A percentile compares a stretch with the other conserved stretches of the same genome.
These are phyloP conservation scores for Leccinum subtestaceum DNA, from an alignment of 768 basidiomycete genomes.

Conservation along the genomic window DNA sequence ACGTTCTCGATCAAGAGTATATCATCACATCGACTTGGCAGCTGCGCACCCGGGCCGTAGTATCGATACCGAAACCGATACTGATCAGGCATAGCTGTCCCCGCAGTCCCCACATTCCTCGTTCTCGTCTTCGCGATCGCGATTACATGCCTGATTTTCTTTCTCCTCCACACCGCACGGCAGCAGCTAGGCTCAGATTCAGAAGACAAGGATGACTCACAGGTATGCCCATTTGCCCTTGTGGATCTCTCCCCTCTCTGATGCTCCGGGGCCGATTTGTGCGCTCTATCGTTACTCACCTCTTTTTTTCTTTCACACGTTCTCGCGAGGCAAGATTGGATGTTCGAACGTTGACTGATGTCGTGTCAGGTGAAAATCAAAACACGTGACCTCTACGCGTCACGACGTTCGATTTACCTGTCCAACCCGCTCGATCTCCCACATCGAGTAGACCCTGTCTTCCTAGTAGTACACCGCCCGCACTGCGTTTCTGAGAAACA, in stretches of 20 bases:
- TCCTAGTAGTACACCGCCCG: neutral
- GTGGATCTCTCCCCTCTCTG: neutral
- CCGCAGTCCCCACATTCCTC: neutral
- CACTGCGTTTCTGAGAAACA: slow-evolving; percentile 2
- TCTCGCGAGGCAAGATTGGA: neutral
- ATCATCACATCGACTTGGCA: neutral
- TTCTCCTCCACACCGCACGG: neutral
- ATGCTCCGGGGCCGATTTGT: too few relatives aligned
- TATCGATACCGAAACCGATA: neutral
- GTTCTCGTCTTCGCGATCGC: slow-evolving; percentile 1
- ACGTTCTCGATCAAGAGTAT: neutral
- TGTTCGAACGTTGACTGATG: too few relatives aligned
- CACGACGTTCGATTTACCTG: neutral
- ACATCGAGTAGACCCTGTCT: neutral
- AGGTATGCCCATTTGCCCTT: too few relatives aligned
- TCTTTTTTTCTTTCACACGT: neutral
- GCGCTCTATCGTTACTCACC: too few relatives aligned
- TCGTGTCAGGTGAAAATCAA: neutral
- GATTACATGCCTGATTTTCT: slow-evolving; percentile 5
- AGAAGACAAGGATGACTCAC: neutral
- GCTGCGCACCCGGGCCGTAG: neutral
- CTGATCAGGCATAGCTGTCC: neutral
- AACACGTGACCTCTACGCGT: neutral
- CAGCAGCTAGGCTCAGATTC: neutral
- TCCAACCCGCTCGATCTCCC: neutral